Base-by-base conservation (phyloP, 2,329 filamentous ascomycete species). In the Tolypocladium tundrense region DNA sequence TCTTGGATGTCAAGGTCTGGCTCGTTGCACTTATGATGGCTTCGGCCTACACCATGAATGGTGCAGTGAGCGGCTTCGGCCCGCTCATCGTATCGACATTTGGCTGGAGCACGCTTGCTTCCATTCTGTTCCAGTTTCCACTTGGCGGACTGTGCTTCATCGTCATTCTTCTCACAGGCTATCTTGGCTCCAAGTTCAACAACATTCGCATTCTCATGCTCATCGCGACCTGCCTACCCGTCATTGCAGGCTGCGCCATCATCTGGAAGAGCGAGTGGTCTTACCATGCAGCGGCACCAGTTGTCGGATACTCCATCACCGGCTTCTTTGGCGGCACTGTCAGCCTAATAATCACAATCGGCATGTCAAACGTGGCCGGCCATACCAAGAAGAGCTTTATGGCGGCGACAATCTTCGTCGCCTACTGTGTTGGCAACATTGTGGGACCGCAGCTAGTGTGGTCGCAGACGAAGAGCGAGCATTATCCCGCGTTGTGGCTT, bases 321-420 rank as follows among this genome's bases (percentile, higher is more conserved):
- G 88, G 88, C 0, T 88, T 86, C 62, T 91, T 90, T 62, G 87
- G 87, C 0, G 84, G 82, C 0, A 86, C 88, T 0, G 87, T 88
- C 0, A 86, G 82, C 50, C 73, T 82, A 48, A 74, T 76, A 56
- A 79, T 82, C 61, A 77, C 77, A 0, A 61, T 81, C 7, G 77
- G 77, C 40, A 79, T 79, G 77, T 81, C 82, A 13, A 91, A 91
- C 62, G 86, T 91, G 0, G 87, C 88, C 0, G 88, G 88, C 0
- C 81, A 88, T 31, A 91, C 88, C 0, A 91, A 91, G 74, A 91
- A 91, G 76, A 88, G 84, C 61, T 85, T 88, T 65, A 90, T 88
- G 78, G 86, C 88, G 0, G 84, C 85, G 0, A 84, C 85, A 0
- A 86, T 89, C 1, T 91, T 91, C 61, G 86, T 89, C 0, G 87